Percentiles rank a stretch among this genome's conserved stretches.
phyloP scores from a whole-genome alignment of 768 basidiomycete genomes.

The Suillus alpinus region DNA sequence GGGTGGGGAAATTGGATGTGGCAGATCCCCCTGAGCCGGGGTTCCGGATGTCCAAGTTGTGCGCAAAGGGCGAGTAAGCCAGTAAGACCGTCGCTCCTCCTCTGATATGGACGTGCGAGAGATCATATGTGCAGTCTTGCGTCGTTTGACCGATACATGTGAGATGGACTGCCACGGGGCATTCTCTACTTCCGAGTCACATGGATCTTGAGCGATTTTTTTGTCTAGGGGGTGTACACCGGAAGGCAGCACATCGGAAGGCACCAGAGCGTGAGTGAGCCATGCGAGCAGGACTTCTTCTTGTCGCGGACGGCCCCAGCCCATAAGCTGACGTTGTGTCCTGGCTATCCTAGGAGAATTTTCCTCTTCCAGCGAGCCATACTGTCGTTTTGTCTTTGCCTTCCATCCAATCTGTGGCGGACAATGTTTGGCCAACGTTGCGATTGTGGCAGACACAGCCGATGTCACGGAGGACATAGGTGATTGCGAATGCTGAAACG shows the following conservation, averaged over 20 bases:
- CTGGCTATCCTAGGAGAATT: background rate
- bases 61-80: conserved; percentile 9
- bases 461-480: background rate
- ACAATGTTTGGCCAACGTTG: background rate
- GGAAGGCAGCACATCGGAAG: background rate
- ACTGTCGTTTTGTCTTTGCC: background rate
- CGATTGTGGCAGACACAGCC: background rate
- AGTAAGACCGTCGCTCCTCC: background rate
- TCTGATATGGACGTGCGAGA: background rate
- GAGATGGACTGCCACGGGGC: background rate
- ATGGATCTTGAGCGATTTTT: background rate
- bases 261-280: background rate
- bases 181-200: no score
- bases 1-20: background rate
- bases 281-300: background rate
- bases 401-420: background rate
- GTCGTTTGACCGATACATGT: background rate
- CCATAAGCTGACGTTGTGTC: background rate
- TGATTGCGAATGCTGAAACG: background rate
- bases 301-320: background rate
- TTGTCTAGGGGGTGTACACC: background rate
- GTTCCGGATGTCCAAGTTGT: background rate
- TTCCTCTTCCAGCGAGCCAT: background rate
- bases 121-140: no score
- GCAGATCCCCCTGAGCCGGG: background rate